These are phyloP conservation scores for Tolypocladium cylindrosporum DNA, from an alignment of 2,329 filamentous ascomycete genomes.

Conservation along the genomic window DNA sequence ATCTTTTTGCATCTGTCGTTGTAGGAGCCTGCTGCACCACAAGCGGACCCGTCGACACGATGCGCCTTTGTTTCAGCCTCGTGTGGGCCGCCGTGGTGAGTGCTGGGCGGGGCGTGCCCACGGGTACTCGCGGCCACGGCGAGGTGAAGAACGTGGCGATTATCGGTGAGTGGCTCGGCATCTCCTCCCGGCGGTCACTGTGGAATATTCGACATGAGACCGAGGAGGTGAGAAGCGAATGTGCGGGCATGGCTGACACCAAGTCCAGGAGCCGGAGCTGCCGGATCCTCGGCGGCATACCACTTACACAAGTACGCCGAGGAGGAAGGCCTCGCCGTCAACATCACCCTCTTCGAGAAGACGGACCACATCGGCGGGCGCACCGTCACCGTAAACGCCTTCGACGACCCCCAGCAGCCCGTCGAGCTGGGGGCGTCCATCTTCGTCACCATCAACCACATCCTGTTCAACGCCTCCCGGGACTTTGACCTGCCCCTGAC, in stretches of 20 bases:
- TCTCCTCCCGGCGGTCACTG: neutral
- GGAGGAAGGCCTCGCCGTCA: slow-evolving; percentile 47
- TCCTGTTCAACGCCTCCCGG: slow-evolving; percentile 63
- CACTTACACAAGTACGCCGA: slow-evolving; percentile 64
- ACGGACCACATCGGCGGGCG: slow-evolving; percentile 72
- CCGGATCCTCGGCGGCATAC: slow-evolving; percentile 79
- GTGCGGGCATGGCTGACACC: neutral
- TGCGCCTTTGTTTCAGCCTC: slow-evolving; percentile 6
- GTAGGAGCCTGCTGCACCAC: neutral
- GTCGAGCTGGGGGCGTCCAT: slow-evolving; percentile 88
- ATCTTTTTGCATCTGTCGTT: neutral
- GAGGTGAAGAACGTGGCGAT: slow-evolving; percentile 24
- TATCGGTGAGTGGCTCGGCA: slow-evolving; percentile 19
- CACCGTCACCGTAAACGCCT: slow-evolving; percentile 73
- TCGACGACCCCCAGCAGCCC: slow-evolving; percentile 53
- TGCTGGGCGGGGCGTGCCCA: slow-evolving; percentile 6
- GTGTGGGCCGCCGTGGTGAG: slow-evolving; percentile 7
- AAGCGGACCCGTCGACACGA: neutral
- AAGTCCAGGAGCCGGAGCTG: slow-evolving; percentile 70
- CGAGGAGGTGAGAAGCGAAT: neutral
- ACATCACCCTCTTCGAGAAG: slow-evolving; percentile 85
- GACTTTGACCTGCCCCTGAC: slow-evolving; percentile 58
- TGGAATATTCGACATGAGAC: neutral
- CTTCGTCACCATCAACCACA: slow-evolving; percentile 77
- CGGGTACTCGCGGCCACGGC: neutral